A percentile compares a stretch with the other conserved stretches of the same genome.
These are phyloP conservation scores for Stachybotrys elegans DNA, from an alignment of 2,329 filamentous ascomycete species.

Conservation along the genomic window DNA sequence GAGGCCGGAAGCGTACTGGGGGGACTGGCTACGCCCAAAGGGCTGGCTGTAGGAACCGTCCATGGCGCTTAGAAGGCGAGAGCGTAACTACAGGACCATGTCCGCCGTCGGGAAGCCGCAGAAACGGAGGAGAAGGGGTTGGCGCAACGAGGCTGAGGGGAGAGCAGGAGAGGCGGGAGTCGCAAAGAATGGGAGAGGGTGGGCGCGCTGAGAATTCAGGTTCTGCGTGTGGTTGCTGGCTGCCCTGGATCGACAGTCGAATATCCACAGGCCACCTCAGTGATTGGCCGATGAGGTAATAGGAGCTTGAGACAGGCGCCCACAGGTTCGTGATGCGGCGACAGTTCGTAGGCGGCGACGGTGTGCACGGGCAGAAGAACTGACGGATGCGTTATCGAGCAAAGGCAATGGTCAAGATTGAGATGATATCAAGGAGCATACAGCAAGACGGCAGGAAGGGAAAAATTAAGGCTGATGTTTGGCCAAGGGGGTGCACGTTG, in stretches of 20 bases:
- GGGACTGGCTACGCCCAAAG: conserved; percentile 19
- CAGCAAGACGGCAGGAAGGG: too few species aligned
- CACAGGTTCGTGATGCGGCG: neutral
- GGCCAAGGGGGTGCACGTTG: too few species aligned
- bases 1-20: conserved; percentile 17
- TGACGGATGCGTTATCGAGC: too few species aligned
- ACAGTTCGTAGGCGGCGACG: too few species aligned
- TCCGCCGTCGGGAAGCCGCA: neutral
- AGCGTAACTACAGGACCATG: neutral
- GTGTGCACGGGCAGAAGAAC: too few species aligned
- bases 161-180: neutral
- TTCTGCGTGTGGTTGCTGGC: too few species aligned
- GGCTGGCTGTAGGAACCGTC: conserved; percentile 23
- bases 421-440: too few species aligned
- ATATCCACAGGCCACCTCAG: too few species aligned
- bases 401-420: too few species aligned
- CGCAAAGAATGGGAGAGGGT: neutral
- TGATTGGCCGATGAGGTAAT: neutral
- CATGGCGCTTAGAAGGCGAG: conserved; percentile 13
- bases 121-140: neutral
- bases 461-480: too few species aligned
- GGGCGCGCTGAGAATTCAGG: neutral
- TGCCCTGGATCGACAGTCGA: too few species aligned
- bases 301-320: neutral
- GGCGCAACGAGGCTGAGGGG: neutral